Conservation (phyloP, 345 rosid species). For the Lumnitzera racemosa region DNA sequence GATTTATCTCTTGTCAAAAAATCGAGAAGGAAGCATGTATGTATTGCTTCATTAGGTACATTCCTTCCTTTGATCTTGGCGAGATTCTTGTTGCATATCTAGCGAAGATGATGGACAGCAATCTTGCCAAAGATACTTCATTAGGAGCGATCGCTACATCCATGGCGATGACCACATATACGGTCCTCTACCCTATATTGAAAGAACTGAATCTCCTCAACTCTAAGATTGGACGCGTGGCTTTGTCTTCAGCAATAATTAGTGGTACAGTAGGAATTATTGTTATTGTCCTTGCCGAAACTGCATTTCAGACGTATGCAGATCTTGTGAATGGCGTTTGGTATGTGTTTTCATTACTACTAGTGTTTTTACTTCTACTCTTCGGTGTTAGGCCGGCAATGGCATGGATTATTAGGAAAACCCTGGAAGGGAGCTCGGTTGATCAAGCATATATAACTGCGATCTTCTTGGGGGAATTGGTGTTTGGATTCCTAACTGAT, state of each 20-base stretch:
- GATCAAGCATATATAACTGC: slow-evolving; percentile 31
- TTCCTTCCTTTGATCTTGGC: slow-evolving; percentile 17
- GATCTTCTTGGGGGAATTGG: slow-evolving; percentile 38
- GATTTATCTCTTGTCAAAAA: slow-evolving; percentile 30
- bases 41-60: slow-evolving; percentile 27
- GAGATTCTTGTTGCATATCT: slow-evolving; percentile 4
- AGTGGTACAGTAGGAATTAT: slow-evolving; percentile 26
- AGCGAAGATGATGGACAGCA: slow-evolving; percentile 19
- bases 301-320: slow-evolving; percentile 27
- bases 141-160: slow-evolving; percentile 25
- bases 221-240: slow-evolving; percentile 56
- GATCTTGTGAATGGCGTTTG: slow-evolving; percentile 14
- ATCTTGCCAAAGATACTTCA: slow-evolving; percentile 13
- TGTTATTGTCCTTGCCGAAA: slow-evolving; percentile 25
- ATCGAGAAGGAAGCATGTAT: slow-evolving; percentile 33
- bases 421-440: slow-evolving; percentile 51
- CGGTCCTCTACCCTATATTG: slow-evolving; percentile 38
- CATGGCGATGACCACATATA: slow-evolving; percentile 34
- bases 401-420: slow-evolving; percentile 37
- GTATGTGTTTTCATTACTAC: slow-evolving; percentile 19
- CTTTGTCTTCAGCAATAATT: slow-evolving; percentile 36
- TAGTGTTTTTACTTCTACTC: slow-evolving; percentile 16
- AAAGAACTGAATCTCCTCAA: slow-evolving; percentile 51
- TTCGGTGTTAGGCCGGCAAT: slow-evolving; percentile 19
- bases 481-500: slow-evolving; percentile 48